Conservation (phyloP, 768 basidiomycete species). For the Leccinum broughii region DNA sequence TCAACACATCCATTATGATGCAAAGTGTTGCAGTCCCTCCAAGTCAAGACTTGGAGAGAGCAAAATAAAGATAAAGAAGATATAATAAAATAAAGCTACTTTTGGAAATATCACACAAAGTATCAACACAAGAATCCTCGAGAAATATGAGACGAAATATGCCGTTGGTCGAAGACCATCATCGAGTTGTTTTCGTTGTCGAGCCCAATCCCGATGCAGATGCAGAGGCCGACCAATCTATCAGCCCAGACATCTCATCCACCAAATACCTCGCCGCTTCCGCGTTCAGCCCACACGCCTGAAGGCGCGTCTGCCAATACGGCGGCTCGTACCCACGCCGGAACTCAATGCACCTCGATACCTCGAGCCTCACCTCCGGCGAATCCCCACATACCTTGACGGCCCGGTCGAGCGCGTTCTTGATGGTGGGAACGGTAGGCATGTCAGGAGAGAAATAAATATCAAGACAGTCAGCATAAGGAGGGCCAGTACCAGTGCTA, state of each 20-base stretch:
- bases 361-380: slow-evolving; percentile 19
- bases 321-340: slow-evolving; percentile 28
- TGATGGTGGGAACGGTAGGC: slow-evolving; percentile 11
- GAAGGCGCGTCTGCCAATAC: slow-evolving; percentile 29
- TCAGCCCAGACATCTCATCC: slow-evolving; percentile 28
- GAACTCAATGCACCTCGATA: slow-evolving; percentile 26
- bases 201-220: not conserved
- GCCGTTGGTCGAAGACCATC: not conserved
- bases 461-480: slow-evolving; percentile 5
- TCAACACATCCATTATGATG: not conserved
- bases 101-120: not conserved
- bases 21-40: too few relatives aligned
- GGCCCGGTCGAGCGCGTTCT: slow-evolving; percentile 24
- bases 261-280: slow-evolving; percentile 21
- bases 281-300: slow-evolving; percentile 20
- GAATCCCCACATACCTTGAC: slow-evolving; percentile 20
- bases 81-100: slow-evolving; percentile 8
- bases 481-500: slow-evolving; percentile 18
- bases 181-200: slow-evolving; percentile 4
- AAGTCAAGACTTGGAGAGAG: not conserved
- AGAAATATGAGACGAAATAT: not conserved
- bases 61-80: not conserved
- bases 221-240: slow-evolving; percentile 16
- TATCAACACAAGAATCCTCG: not conserved
- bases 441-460: slow-evolving; percentile 10